A percentile compares a stretch with the other conserved stretches of the same genome.
Conservation (phyloP, 2,329 filamentous ascomycete genomes). For the Aspergillus chevalieri region DNA sequence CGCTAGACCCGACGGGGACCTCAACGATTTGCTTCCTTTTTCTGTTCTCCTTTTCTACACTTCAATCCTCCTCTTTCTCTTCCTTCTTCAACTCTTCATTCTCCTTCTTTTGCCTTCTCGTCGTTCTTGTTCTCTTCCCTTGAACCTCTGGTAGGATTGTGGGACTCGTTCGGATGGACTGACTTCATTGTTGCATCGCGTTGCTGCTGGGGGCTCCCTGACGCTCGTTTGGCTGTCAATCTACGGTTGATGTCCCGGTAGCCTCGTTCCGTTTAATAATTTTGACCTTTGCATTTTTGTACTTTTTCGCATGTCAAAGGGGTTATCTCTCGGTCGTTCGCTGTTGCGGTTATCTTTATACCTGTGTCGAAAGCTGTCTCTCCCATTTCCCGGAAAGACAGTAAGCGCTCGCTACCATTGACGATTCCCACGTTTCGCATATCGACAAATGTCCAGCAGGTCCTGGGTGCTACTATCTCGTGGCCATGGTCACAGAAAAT, state of each 20-base stretch:
- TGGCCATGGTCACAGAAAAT: constrained; percentile 43
- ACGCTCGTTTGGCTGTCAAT: too few species aligned
- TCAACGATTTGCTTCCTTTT: constrained; percentile 8
- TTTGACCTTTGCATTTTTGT: constrained; percentile 3
- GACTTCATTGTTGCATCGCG: too few species aligned
- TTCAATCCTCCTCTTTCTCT: constrained; percentile 7
- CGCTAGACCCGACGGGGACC: constrained; percentile 4
- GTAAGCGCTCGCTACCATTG: constrained; percentile 4
- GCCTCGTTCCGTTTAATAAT: constrained; percentile 4
- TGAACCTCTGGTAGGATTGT: constrained; percentile 25
- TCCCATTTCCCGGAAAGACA: not conserved
- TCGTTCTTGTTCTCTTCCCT: constrained; percentile 6
- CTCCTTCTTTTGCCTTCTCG: constrained; percentile 1
- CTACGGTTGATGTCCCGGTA: constrained; percentile 2
- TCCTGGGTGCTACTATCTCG: constrained; percentile 26
- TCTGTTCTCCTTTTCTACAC: constrained; percentile 10
- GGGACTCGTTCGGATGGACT: constrained; percentile 11
- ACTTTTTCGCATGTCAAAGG: not conserved
- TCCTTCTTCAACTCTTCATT: constrained; percentile 8
- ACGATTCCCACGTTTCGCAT: constrained; percentile 5
- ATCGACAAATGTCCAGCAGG: constrained; percentile 38
- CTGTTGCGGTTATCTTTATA: not conserved
- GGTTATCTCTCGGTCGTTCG: not conserved
- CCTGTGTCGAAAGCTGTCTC: not conserved
- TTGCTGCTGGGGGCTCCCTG: constrained; percentile 4